Conservation (phyloP, 2,329 filamentous ascomycete genomes). For the Dactylellina haptotyla region DNA sequence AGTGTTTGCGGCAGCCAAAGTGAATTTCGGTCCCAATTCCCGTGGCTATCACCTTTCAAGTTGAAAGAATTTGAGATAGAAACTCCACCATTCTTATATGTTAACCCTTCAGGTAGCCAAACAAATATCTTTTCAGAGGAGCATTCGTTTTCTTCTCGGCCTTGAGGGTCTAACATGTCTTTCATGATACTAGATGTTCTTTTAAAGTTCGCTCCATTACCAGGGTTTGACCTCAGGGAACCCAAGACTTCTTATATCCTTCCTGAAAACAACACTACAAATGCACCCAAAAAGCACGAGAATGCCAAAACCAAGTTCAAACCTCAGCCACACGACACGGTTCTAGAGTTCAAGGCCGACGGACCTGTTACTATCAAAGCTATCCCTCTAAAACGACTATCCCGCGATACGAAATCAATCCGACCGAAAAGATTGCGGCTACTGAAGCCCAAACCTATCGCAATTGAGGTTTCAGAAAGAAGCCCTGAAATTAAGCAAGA, state of each 20-base stretch:
- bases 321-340: neutral
- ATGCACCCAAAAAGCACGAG: neutral
- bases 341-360: slow-evolving; percentile 4
- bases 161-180: slow-evolving; percentile 37
- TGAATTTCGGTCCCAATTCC: too few species aligned
- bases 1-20: too few species aligned
- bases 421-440: neutral
- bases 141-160: too few species aligned
- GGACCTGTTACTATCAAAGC: neutral
- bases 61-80: neutral
- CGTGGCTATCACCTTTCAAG: too few species aligned
- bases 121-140: neutral
- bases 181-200: slow-evolving; percentile 23
- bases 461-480: too few species aligned
- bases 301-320: slow-evolving; percentile 1
- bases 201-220: neutral
- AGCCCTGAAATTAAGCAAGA: too few species aligned
- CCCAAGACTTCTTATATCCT: neutral
- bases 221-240: neutral
- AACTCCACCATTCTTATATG: slow-evolving; percentile 22
- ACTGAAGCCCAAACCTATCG: too few species aligned
- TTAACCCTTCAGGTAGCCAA: slow-evolving; percentile 17
- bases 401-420: neutral
- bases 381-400: neutral
- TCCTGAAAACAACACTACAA: neutral